Conservation (phyloP, 2,329 filamentous ascomycete genomes). For the Arthrobotrys megalospora region DNA sequence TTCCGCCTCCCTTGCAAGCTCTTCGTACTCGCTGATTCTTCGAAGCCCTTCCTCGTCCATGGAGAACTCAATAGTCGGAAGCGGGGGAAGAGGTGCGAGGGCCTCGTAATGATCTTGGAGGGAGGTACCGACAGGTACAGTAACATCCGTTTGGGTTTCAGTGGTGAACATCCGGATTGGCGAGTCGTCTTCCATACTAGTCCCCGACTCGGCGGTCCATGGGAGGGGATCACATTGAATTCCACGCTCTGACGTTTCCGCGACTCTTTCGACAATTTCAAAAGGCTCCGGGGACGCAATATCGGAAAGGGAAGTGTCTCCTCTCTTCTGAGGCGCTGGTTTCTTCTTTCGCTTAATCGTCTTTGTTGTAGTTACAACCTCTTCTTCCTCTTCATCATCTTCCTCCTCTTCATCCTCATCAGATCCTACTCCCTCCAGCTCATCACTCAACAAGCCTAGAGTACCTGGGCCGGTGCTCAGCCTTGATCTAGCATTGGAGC, state of each 20-base stretch:
- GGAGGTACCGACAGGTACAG: conserved; percentile 19
- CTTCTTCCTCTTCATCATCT: conserved; percentile 53
- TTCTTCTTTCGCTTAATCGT: conserved; percentile 60
- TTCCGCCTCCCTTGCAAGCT: conserved; percentile 45
- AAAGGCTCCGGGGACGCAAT: conserved; percentile 39
- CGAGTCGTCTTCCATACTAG: conserved; percentile 47
- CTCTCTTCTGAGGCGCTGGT: conserved; percentile 27
- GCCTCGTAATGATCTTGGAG: conserved; percentile 45
- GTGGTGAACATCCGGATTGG: conserved; percentile 54
- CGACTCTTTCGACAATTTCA: conserved; percentile 47
- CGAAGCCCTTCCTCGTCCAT: conserved; percentile 53
- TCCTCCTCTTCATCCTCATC: conserved; percentile 48
- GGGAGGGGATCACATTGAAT: conserved; percentile 34
- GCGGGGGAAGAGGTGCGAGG: conserved; percentile 30
- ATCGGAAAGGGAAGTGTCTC: conserved; percentile 32
- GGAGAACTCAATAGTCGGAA: conserved; percentile 52
- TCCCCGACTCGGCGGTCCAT: conserved; percentile 37
- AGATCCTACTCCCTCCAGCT: conserved; percentile 35
- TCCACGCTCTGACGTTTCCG: conserved; percentile 51
- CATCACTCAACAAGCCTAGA: conserved; percentile 43
- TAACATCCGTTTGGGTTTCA: conserved; percentile 44
- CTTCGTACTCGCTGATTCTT: conserved; percentile 53
- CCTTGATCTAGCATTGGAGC: background rate
- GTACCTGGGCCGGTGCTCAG: conserved; percentile 43
- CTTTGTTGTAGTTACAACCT: conserved; percentile 53